These are phyloP conservation scores for Ananas comosus DNA, from an alignment of 176 grass and related monocot species.

Conservation along the genomic window DNA sequence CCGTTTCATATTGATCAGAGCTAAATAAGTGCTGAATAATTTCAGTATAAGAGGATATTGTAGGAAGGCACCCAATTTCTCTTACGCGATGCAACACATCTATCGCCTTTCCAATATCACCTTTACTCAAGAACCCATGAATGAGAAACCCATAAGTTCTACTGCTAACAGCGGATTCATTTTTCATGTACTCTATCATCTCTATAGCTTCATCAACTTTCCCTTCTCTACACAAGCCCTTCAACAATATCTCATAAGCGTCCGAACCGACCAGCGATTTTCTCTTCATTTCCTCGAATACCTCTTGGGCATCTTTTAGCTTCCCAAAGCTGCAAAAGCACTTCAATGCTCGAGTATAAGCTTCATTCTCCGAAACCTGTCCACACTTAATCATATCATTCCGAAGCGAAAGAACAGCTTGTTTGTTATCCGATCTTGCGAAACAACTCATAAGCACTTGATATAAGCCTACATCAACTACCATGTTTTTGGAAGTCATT, in stretches of 20 bases:
- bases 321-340: conserved; percentile 52
- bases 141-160: conserved; percentile 40
- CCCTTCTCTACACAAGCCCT: conserved; percentile 52
- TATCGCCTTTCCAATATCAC: conserved; percentile 40
- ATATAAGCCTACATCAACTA: conserved; percentile 24
- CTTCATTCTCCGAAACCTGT: conserved; percentile 40
- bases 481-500: conserved; percentile 41
- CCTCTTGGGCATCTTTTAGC: conserved; percentile 41
- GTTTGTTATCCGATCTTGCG: conserved; percentile 35
- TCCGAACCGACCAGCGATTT: conserved; percentile 35
- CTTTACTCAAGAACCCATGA: conserved; percentile 53
- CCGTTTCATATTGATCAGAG: conserved; percentile 39
- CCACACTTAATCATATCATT: conserved; percentile 53
- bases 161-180: conserved; percentile 23
- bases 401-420: conserved; percentile 38
- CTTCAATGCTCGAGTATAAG: conserved; percentile 41
- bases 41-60: conserved; percentile 66
- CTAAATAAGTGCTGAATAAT: conserved; percentile 62
- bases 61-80: conserved; percentile 38
- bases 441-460: conserved; percentile 50
- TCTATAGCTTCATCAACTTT: conserved; percentile 50
- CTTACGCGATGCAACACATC: conserved; percentile 43
- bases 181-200: conserved; percentile 35
- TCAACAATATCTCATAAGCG: conserved; percentile 39
- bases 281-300: conserved; percentile 56